Conservation (phyloP, 306 rosid species). For the Rosa multiflora region DNA sequence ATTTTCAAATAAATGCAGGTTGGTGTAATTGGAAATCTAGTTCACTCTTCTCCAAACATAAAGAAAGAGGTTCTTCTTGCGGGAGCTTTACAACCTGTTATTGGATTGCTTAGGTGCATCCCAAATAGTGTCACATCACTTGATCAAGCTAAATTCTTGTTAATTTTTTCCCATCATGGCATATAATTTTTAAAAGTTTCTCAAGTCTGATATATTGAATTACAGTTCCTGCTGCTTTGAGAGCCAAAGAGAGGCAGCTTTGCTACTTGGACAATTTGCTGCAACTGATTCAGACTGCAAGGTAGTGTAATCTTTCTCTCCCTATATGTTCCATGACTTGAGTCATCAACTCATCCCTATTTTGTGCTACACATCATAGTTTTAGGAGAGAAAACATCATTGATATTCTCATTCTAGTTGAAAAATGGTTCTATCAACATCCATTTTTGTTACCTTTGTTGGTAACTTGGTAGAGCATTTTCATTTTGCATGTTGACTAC, state of each 20-base stretch:
- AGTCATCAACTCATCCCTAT: background rate
- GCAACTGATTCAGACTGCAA: constrained; percentile 99
- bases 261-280: constrained; percentile 97
- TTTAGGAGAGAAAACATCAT: constrained; percentile 3
- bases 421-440: background rate
- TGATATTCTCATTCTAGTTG: background rate
- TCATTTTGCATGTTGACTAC: constrained; percentile 4
- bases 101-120: constrained; percentile 84
- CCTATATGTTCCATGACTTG: constrained; percentile 16
- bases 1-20: constrained; percentile 62
- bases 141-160: background rate
- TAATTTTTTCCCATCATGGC: background rate
- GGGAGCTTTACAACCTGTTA: constrained; percentile 97
- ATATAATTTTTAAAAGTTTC: background rate
- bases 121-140: constrained; percentile 4
- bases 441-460: background rate
- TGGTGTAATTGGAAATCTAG: constrained; percentile 98
- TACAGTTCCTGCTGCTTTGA: constrained; percentile 92
- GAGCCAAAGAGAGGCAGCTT: constrained; percentile 98
- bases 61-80: constrained; percentile 95
- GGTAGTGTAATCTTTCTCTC: constrained; percentile 40
- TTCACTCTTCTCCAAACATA: constrained; percentile 93
- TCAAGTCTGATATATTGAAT: constrained; percentile 21
- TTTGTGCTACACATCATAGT: background rate
- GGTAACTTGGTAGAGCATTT: background rate